These are phyloP conservation scores for Hylodesmum podocarpum DNA, from an alignment of 306 rosid species.

Conservation along the genomic window DNA sequence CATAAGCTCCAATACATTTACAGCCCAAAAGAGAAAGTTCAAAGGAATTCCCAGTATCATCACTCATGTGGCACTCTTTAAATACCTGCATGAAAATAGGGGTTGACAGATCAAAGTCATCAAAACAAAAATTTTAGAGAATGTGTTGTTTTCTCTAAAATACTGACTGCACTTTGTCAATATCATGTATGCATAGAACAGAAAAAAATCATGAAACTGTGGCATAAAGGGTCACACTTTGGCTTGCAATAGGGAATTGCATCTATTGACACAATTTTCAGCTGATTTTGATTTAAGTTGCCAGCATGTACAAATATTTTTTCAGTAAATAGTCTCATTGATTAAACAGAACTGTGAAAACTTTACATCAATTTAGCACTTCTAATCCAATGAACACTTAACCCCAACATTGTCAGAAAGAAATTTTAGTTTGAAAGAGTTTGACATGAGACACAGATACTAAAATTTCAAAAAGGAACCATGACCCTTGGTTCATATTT, in stretches of 20 bases:
- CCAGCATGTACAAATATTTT: neutral
- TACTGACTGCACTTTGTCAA: neutral
- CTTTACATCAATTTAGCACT: neutral
- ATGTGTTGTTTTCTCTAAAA: neutral
- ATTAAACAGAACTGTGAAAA: neutral
- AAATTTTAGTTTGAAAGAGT: neutral
- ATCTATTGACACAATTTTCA: neutral
- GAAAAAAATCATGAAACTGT: neutral
- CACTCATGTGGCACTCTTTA: conserved; percentile 59
- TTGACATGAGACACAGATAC: neutral
- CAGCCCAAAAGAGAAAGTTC: conserved; percentile 89
- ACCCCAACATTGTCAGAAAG: neutral
- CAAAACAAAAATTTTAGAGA: neutral
- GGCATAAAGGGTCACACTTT: neutral
- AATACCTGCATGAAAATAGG: conserved; percentile 52
- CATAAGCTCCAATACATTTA: conserved; percentile 97
- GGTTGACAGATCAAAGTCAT: neutral
- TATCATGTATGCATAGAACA: neutral
- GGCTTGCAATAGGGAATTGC: neutral
- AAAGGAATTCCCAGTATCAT: conserved; percentile 65
- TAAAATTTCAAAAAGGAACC: conserved; percentile 4
- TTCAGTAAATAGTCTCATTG: neutral
- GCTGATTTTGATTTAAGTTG: neutral
- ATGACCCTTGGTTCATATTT: neutral
- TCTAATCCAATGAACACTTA: neutral